Evolutionary conservation across 2,329 filamentous ascomycete species (phyloP), one percentile per base, ranked within the genome.

Genomic region (Emmonsia crescens): DNA sequence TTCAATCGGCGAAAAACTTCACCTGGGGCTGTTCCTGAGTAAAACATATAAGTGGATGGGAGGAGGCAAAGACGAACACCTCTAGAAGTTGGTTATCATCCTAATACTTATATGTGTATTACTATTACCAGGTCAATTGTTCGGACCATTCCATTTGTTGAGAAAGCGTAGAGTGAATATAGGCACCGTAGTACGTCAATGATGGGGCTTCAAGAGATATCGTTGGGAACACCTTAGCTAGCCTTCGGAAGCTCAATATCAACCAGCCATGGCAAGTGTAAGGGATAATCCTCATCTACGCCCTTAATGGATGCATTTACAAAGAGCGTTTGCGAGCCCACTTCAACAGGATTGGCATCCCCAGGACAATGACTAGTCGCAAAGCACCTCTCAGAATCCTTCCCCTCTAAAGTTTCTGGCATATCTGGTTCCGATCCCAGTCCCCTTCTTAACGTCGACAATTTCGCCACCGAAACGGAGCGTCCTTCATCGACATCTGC

Each of bases 401-500:
- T 38, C 29, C 40, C 10, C 27, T 12, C 14, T n/a, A 16, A 8
- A 42, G 19, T 49, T 27, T 36, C 38, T n/a, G 5, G 21, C 19
- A 3, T 21, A 57, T 29, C 27, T 21, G 33, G n/a, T n/a, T 33
- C 29, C 5, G 10, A 19, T 44, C 55, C 16, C 55, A 12, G 24
- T 12, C 54, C 63, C 4, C 21, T 3, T 31, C 27, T 58, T 19
- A 75, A 62, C 1, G 55, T 64, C 2, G 68, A 61, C 3, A 80
- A 66, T 1, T 60, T 76, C 36, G 74, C 71, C 2, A 82, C 63
- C 0, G 76, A 44, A 1, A 60, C 49, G 0, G 79, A 81, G 1
- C 62, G 67, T 1, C 69, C 71, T 44, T 77, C 73, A 62, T 83
- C 77, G 57, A 82, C 77, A 57, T 72, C 77, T 0, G 73, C 78